Evolutionary conservation across 306 rosid species (phyloP).

Genomic region (Amphicarpaea edgeworthii): DNA sequence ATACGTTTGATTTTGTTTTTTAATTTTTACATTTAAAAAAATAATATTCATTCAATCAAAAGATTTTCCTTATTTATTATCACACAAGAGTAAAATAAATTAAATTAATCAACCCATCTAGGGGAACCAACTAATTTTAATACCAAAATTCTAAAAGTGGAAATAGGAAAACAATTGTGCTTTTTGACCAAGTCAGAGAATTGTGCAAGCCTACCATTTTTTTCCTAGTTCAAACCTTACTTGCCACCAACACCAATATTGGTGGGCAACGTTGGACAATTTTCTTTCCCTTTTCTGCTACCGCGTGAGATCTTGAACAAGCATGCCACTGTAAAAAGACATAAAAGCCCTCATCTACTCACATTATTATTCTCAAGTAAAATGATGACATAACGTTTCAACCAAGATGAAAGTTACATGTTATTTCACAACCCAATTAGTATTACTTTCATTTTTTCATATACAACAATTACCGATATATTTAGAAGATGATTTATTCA

Average conservation of each 20-base stretch:
- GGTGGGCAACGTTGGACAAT: constrained; percentile 31
- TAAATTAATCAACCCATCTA: background rate
- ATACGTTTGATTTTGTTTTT: background rate
- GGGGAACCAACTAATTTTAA: background rate
- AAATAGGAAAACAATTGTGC: background rate
- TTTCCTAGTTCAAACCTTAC: constrained; percentile 43
- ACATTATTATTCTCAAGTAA: background rate
- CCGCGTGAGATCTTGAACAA: constrained; percentile 44
- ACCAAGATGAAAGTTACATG: constrained; percentile 19
- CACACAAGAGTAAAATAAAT: background rate
- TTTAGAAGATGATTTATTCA: too few relatives aligned
- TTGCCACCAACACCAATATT: constrained; percentile 36
- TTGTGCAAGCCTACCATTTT: background rate
- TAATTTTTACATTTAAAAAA: background rate
- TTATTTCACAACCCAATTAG: too few relatives aligned
- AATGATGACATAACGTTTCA: constrained; percentile 18
- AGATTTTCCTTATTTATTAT: background rate
- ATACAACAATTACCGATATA: too few relatives aligned
- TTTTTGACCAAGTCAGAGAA: constrained; percentile 54
- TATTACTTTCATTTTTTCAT: too few relatives aligned
- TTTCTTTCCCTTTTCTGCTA: constrained; percentile 23
- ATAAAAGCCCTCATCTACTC: background rate
- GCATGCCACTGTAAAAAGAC: background rate
- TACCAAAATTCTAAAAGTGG: background rate
- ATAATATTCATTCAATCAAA: background rate